These are phyloP conservation scores for Leccinellum luteum DNA, from an alignment of 768 basidiomycete species.

Conservation along the genomic window DNA sequence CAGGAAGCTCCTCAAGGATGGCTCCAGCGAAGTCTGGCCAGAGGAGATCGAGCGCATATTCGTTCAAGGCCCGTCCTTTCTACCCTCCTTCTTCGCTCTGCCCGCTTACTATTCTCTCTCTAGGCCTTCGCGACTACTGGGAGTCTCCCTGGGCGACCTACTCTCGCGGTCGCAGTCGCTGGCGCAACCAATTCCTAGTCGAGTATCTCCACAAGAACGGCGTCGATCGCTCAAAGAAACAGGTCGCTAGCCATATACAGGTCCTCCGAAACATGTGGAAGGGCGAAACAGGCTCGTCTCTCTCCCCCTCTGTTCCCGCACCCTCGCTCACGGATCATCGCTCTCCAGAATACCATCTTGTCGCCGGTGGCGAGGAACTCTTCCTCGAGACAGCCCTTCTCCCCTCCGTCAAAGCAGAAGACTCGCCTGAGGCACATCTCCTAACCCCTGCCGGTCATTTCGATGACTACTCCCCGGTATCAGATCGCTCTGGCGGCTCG, in stretches of 20 bases:
- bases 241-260: conserved; percentile 88
- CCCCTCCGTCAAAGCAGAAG: conserved; percentile 56
- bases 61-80: conserved; percentile 54
- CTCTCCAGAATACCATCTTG: conserved; percentile 65
- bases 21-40: conserved; percentile 78
- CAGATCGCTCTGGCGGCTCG: conserved; percentile 32
- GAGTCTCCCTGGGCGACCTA: conserved; percentile 79
- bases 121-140: conserved; percentile 77
- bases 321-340: neutral
- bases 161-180: conserved; percentile 73
- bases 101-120: conserved; percentile 4
- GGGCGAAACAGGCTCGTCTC: conserved; percentile 61
- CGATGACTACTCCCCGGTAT: conserved; percentile 32
- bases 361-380: conserved; percentile 78
- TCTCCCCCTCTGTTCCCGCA: neutral
- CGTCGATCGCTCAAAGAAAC: conserved; percentile 77
- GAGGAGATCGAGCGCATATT: conserved; percentile 74
- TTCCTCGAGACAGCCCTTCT: conserved; percentile 49
- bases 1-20: conserved; percentile 82
- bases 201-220: conserved; percentile 71
- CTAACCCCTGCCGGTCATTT: conserved; percentile 39
- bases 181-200: conserved; percentile 85
- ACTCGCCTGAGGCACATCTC: conserved; percentile 40
- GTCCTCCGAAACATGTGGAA: conserved; percentile 88
- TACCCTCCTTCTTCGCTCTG: neutral